Evolutionary conservation across 2,329 filamentous ascomycete genomes (phyloP).

Genomic region (Paecilomyces variotii): DNA sequence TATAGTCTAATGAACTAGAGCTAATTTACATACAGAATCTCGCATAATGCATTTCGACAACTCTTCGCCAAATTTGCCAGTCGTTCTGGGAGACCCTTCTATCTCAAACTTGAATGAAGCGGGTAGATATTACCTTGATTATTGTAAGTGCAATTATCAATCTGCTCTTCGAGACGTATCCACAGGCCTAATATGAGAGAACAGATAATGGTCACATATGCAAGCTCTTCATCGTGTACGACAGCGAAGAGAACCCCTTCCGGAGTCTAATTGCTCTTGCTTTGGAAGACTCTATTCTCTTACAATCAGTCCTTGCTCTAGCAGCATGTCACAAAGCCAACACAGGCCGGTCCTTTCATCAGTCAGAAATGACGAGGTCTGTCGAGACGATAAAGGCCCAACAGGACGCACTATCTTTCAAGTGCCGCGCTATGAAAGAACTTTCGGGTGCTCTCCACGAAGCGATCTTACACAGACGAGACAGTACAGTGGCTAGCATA

Average conservation of each 20-base stretch:
- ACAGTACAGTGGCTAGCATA: slow-evolving; percentile 25
- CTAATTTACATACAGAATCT: not conserved
- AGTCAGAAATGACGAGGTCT: slow-evolving; percentile 1
- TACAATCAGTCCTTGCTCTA: slow-evolving; percentile 25
- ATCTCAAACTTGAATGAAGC: slow-evolving; percentile 10
- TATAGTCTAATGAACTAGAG: not conserved
- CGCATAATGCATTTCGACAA: not conserved
- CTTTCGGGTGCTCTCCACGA: slow-evolving; percentile 15
- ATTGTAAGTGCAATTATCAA: slow-evolving; percentile 17
- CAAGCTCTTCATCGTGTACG: slow-evolving; percentile 27
- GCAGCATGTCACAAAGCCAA: slow-evolving; percentile 28
- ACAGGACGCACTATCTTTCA: slow-evolving; percentile 23
- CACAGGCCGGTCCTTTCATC: slow-evolving; percentile 14
- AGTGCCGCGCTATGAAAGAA: slow-evolving; percentile 25
- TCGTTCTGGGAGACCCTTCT: not conserved
- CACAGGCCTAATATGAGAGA: not conserved
- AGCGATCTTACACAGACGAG: slow-evolving; percentile 5
- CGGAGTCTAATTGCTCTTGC: slow-evolving; percentile 23
- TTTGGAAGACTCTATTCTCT: slow-evolving; percentile 17
- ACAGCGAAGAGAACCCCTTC: slow-evolving; percentile 27
- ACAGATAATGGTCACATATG: slow-evolving; percentile 28
- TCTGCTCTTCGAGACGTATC: not conserved
- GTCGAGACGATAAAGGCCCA: slow-evolving; percentile 11
- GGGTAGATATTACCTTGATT: slow-evolving; percentile 25
- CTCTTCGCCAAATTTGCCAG: not conserved